Conservation (phyloP, 306 rosid genomes). For the Castanea sativa region DNA sequence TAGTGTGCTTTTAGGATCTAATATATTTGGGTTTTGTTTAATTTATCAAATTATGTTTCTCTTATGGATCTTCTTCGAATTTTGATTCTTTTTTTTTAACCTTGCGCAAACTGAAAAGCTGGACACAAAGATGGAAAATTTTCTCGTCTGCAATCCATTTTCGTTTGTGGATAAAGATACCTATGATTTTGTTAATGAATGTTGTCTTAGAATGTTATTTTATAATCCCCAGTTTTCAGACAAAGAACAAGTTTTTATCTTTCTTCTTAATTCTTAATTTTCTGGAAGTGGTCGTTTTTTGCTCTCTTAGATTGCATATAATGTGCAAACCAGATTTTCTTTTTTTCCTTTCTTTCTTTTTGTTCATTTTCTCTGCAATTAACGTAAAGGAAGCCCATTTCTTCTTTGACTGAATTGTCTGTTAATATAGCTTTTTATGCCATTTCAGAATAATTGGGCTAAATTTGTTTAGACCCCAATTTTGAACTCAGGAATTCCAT, state of each 20-base stretch:
- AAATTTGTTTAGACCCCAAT: slow-evolving; percentile 9
- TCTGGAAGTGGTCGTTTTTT: background rate
- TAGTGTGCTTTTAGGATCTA: background rate
- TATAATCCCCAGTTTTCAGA: background rate
- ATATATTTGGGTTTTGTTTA: background rate
- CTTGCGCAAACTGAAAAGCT: background rate
- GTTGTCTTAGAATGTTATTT: background rate
- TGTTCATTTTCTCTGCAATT: background rate
- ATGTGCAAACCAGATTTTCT: background rate
- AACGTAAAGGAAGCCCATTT: background rate
- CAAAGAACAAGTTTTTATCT: background rate
- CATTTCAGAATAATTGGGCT: background rate
- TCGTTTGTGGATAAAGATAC: no score
- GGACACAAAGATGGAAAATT: slow-evolving; percentile 2
- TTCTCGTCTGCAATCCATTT: background rate
- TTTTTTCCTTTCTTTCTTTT: background rate
- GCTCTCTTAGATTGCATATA: background rate
- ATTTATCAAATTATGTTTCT: background rate
- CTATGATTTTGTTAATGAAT: no score
- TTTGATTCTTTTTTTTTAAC: background rate
- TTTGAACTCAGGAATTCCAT: slow-evolving; percentile 22
- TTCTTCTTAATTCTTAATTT: background rate
- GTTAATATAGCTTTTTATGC: background rate
- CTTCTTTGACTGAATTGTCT: background rate
- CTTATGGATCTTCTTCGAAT: background rate